phyloP scores from a whole-genome alignment of 2,329 filamentous ascomycete genomes.

The Microascus cirrosus region DNA sequence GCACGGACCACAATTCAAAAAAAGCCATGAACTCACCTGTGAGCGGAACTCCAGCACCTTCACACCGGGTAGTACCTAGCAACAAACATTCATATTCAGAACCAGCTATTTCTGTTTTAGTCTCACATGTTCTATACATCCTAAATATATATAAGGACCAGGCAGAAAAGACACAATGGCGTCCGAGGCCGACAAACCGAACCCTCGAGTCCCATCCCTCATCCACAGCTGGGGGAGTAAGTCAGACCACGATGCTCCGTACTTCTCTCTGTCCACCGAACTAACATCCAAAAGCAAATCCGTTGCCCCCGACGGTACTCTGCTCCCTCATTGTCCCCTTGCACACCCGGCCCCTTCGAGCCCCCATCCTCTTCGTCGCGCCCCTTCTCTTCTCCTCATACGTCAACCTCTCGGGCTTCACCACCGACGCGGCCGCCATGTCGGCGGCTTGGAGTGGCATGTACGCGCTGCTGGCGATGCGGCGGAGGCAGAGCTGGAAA shows the following conservation, averaged over 20 bases:
- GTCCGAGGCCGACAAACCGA: neutral
- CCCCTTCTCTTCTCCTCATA: constrained; percentile 46
- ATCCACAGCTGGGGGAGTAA: constrained; percentile 36
- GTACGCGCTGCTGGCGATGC: constrained; percentile 43
- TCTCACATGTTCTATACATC: neutral
- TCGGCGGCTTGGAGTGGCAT: constrained; percentile 45
- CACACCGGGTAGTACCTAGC: neutral
- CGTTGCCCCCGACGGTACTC: constrained; percentile 42
- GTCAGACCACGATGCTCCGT: constrained; percentile 13
- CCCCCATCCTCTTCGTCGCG: constrained; percentile 38
- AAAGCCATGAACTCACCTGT: neutral
- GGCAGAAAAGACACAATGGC: neutral
- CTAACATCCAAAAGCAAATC: constrained; percentile 27
- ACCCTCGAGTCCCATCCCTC: neutral
- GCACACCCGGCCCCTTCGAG: constrained; percentile 41
- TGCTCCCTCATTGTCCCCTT: constrained; percentile 45
- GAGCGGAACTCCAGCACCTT: neutral
- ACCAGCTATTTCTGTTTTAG: neutral
- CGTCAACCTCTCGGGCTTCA: constrained; percentile 48
- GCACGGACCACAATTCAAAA: neutral
- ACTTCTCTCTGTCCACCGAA: neutral
- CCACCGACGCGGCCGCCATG: constrained; percentile 43
- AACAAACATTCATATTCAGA: neutral
- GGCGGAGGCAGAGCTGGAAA: constrained; percentile 28
- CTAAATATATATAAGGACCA: neutral